A percentile compares a stretch with the other conserved stretches of the same genome.
These are phyloP conservation scores for Westerdykella sp. DNA, from an alignment of 2,329 filamentous ascomycete species.

Conservation along the genomic window DNA sequence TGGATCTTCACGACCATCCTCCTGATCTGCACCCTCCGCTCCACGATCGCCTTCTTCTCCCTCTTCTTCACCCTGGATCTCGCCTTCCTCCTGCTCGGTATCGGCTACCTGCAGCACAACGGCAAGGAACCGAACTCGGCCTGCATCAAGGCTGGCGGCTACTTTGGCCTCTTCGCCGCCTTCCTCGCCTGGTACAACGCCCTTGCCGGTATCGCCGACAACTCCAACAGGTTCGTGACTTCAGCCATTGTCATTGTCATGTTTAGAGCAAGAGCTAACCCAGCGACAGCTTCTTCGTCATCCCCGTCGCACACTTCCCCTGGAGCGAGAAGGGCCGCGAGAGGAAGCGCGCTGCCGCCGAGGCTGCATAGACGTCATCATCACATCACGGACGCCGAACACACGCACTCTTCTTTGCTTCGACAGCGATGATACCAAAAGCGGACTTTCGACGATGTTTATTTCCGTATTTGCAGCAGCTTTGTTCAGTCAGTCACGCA, in stretches of 20 bases:
- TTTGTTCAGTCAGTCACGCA: too few relatives aligned
- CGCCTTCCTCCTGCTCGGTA: constrained; percentile 53
- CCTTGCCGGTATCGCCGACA: constrained; percentile 51
- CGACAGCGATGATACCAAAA: too few relatives aligned
- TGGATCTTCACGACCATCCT: constrained; percentile 55
- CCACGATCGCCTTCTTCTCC: constrained; percentile 53
- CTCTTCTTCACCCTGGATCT: constrained; percentile 55
- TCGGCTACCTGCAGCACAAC: constrained; percentile 46
- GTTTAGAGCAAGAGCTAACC: constrained; percentile 5
- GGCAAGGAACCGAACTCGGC: constrained; percentile 36
- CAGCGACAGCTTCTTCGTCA: constrained; percentile 71
- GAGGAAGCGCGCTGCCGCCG: background rate
- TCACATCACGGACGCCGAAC: too few relatives aligned
- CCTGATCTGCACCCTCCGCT: constrained; percentile 51
- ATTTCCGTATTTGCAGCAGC: too few relatives aligned
- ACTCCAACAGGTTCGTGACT: constrained; percentile 43
- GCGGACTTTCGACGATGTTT: too few relatives aligned
- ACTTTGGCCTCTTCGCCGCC: constrained; percentile 48
- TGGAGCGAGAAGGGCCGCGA: constrained; percentile 59
- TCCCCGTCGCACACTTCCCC: constrained; percentile 89
- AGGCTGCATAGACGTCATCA: too few relatives aligned
- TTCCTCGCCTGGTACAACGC: constrained; percentile 53
- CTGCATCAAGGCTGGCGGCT: constrained; percentile 49
- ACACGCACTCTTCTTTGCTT: too few relatives aligned
- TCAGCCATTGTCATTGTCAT: background rate